Base-by-base conservation (phyloP, 495 filamentous ascomycete genomes). In the Penicillium diatomitis region DNA sequence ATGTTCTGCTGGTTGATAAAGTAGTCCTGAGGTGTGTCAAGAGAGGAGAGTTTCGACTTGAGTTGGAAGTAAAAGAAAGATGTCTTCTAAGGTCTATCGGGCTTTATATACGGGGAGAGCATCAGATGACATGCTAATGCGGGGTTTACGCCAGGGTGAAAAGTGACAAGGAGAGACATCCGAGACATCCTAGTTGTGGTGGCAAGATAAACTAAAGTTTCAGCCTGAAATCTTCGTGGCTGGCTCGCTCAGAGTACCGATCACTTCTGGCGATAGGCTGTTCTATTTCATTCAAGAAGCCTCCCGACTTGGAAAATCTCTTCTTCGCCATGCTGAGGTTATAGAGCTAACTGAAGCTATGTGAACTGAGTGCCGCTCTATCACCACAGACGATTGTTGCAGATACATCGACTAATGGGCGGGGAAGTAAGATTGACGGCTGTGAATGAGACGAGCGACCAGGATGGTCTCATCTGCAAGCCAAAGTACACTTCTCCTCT, bases 91-190 rank as follows among this genome's bases (percentile, higher is more conserved):
- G 31, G 9, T 32, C 41, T 10, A 20, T 32, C 41, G 10, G 38
- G 9, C 8, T 33, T 52, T 63, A 55, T 63, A 63, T 58, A 60
- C 11, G 10, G 8, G 32, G 29, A 27, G 20, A 20, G 20, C 20
- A 49, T 62, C 57, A 63, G 54, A 52, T 63, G 60, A 63, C 57
- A 50, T 4, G 8, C 37, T 34, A 49, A 55, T 57, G 60, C 60
- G 60, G 60, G 60, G 47, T 49, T 60, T 49, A 11, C 42, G 32
- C 20, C 20, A 20, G 20, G 20, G 20, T 20, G 20, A 20, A 20
- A 20, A 47, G 49, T 57, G 47, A 47, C 47, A 44, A 53, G 47
- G 30, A 36, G 59, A 55, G 51, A 62, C 60, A 57, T 51, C 41
- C 30, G 34, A 38, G 51, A 62, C 60, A 57, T 53, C 47, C 33